Conservation (phyloP, 345 rosid genomes). For the Boechera divaricarpa region DNA sequence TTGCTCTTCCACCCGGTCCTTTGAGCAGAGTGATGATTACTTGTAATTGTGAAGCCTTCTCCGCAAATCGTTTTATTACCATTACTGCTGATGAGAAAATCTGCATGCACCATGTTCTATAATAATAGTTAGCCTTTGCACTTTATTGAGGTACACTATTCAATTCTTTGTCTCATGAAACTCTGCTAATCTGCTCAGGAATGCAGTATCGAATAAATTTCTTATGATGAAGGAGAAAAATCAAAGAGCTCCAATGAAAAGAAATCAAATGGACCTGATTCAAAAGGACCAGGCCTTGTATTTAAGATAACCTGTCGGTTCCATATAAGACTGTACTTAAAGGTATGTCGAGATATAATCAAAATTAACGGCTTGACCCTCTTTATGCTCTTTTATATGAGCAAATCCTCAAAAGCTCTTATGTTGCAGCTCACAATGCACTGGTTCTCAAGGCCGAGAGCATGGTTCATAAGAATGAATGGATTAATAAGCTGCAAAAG, state of each 20-base stretch:
- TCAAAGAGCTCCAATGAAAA: constrained; percentile 83
- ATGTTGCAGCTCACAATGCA: constrained; percentile 78
- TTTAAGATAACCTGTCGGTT: constrained; percentile 90
- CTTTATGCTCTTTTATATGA: constrained; percentile 3
- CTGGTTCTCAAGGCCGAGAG: constrained; percentile 90
- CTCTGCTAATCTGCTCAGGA: constrained; percentile 58
- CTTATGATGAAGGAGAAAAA: constrained; percentile 79
- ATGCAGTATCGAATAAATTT: constrained; percentile 75
- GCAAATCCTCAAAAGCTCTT: constrained; percentile 8
- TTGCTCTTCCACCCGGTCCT: constrained; percentile 10
- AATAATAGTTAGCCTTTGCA: not conserved
- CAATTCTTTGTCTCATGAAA: constrained; percentile 2
- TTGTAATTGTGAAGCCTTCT: not conserved
- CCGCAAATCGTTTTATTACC: not conserved
- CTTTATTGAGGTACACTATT: not conserved
- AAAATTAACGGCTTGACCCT: constrained; percentile 14
- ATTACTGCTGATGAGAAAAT: constrained; percentile 13
- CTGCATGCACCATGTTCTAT: not conserved
- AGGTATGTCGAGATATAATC: constrained; percentile 47
- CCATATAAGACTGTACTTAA: constrained; percentile 89
- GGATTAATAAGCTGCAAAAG: constrained; percentile 78
- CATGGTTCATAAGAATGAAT: constrained; percentile 70
- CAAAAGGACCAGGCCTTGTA: constrained; percentile 68
- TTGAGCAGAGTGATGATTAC: constrained; percentile 4
- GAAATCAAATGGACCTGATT: constrained; percentile 81